Conservation (phyloP, 2,329 filamentous ascomycete genomes). For the Hortaea sp. region DNA sequence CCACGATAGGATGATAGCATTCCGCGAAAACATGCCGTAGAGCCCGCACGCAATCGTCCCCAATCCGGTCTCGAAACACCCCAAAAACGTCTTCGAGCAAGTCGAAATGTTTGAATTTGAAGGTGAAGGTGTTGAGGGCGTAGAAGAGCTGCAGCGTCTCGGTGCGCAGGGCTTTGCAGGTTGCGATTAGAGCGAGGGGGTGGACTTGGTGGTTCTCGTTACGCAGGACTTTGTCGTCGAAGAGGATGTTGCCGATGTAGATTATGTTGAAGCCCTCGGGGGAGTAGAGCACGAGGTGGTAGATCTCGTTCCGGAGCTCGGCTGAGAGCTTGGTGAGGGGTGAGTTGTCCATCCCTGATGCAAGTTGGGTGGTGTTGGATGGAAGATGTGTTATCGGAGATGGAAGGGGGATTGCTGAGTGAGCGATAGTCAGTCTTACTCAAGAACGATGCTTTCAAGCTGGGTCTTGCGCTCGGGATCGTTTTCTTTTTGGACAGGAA, state of each 20-base stretch:
- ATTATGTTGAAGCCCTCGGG: neutral
- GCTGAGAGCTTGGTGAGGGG: conserved; percentile 1
- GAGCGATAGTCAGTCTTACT: no score
- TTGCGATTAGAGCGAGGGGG: neutral
- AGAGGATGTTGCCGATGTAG: neutral
- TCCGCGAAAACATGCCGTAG: no score
- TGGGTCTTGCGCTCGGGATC: no score
- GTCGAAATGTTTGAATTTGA: neutral
- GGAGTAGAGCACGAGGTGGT: neutral
- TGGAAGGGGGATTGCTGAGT: neutral
- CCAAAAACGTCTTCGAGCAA: no score
- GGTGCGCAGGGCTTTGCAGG: neutral
- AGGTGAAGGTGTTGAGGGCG: neutral
- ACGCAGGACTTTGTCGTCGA: neutral
- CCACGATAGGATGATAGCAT: no score
- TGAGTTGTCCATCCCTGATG: conserved; percentile 1
- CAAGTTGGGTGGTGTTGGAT: neutral
- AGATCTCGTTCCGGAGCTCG: conserved; percentile 4
- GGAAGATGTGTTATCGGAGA: neutral
- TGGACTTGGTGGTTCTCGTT: neutral
- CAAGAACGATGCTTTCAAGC: no score
- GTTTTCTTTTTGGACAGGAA: no score
- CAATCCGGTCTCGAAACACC: no score
- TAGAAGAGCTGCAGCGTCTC: conserved; percentile 1
- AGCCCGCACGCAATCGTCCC: no score